Conservation (phyloP, 2,329 filamentous ascomycete species). For the Penicillium sclerotigenum region DNA sequence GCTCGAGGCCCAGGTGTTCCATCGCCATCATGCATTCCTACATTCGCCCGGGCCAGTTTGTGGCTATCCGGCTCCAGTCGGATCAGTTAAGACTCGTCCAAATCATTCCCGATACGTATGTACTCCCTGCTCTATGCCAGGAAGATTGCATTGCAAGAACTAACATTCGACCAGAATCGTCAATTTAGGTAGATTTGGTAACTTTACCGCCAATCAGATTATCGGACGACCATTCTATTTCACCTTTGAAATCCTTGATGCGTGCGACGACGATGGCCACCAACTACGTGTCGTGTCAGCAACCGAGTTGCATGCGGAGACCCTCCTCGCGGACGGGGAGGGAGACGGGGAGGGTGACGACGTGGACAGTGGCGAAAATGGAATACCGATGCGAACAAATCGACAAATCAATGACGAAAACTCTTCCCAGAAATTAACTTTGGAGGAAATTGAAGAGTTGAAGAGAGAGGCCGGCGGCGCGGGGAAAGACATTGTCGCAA, state of each 20-base stretch:
- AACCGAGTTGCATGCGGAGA: constrained; percentile 77
- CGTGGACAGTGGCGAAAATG: constrained; percentile 30
- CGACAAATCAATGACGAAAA: constrained; percentile 62
- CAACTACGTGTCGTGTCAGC: constrained; percentile 72
- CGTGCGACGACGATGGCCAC: constrained; percentile 61
- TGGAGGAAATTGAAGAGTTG: constrained; percentile 67
- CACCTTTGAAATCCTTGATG: constrained; percentile 85
- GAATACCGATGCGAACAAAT: constrained; percentile 59
- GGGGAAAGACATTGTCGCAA: constrained; percentile 87
- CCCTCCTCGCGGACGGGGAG: constrained; percentile 54
- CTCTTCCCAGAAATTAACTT: constrained; percentile 69
- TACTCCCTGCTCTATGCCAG: constrained; percentile 25
- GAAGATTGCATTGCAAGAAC: constrained; percentile 11
- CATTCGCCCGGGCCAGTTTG: constrained; percentile 37
- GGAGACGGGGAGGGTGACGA: constrained; percentile 39
- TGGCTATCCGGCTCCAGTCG: constrained; percentile 48
- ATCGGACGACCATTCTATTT: constrained; percentile 88
- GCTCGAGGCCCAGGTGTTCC: neutral
- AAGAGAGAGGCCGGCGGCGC: constrained; percentile 72
- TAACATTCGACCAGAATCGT: constrained; percentile 60
- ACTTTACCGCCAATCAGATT: constrained; percentile 83
- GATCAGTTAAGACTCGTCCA: constrained; percentile 57
- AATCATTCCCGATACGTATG: constrained; percentile 63
- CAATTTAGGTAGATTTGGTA: constrained; percentile 87
- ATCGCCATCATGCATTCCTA: constrained; percentile 40